Conservation (phyloP, 805 yeast species). For the Spathaspora hagerdaliae region DNA sequence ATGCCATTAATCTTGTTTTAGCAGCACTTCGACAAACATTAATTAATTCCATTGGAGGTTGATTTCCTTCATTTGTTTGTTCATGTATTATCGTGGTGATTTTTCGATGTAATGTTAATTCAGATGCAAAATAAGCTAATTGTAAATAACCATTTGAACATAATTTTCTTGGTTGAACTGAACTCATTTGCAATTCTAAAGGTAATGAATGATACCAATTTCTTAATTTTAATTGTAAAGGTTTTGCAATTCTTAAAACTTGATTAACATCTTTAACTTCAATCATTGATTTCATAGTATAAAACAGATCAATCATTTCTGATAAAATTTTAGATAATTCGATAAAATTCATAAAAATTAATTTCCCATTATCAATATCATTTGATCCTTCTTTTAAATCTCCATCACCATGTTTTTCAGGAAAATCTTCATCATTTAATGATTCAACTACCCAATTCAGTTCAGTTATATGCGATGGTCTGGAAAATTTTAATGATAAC, state of each 20-base stretch:
- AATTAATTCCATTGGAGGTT: constrained; percentile 33
- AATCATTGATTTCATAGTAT: constrained; percentile 62
- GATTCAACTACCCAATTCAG: constrained; percentile 76
- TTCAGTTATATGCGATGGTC: constrained; percentile 78
- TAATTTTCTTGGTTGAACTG: constrained; percentile 55
- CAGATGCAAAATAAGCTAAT: constrained; percentile 84
- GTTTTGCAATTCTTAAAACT: constrained; percentile 74
- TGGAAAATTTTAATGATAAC: constrained; percentile 74
- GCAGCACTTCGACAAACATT: constrained; percentile 83
- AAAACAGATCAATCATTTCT: constrained; percentile 68
- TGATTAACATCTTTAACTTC: constrained; percentile 57
- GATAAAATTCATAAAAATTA: constrained; percentile 63
- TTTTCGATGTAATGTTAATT: constrained; percentile 77
- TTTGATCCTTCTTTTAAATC: constrained; percentile 55
- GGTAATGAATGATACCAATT: constrained; percentile 79
- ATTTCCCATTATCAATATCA: constrained; percentile 68
- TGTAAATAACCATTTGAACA: constrained; percentile 78
- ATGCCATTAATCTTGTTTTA: constrained; percentile 72
- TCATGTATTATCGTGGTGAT: constrained; percentile 54
- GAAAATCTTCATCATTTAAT: constrained; percentile 72
- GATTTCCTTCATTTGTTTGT: constrained; percentile 27
- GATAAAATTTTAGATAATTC: constrained; percentile 64
- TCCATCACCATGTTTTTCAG: constrained; percentile 58
- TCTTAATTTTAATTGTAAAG: constrained; percentile 65
- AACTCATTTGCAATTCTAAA: constrained; percentile 56